Evolutionary conservation across 1,284 basidiomycete genomes (phyloP).

Genomic region (Thecaphora frezii): DNA sequence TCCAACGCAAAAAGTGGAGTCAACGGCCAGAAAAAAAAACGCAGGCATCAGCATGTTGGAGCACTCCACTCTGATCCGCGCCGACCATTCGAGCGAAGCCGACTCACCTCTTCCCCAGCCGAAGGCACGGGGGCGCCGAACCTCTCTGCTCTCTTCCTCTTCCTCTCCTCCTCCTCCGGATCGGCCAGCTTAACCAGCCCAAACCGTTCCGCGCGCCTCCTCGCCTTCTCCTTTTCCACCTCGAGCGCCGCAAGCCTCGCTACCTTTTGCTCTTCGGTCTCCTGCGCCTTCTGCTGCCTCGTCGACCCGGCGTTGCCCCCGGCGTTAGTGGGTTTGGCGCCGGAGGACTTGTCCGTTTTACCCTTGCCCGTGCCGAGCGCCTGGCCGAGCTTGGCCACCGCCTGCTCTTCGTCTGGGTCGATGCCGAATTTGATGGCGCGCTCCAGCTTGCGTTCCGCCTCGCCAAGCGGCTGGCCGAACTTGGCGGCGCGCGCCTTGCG

Average conservation of each 20-base stretch:
- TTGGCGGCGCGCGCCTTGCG: constrained; percentile 49
- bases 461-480: constrained; percentile 46
- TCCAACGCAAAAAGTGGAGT: not conserved
- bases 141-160: constrained; percentile 23
- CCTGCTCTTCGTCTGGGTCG: constrained; percentile 19
- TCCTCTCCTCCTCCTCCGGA: constrained; percentile 30
- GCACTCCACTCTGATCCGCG: no score
- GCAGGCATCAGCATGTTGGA: no score
- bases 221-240: constrained; percentile 34
- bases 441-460: constrained; percentile 47
- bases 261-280: constrained; percentile 32
- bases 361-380: constrained; percentile 10
- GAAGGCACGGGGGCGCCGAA: constrained; percentile 2
- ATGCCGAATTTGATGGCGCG: constrained; percentile 51
- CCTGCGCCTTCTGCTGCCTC: constrained; percentile 3
- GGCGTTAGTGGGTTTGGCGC: constrained; percentile 1
- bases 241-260: constrained; percentile 13
- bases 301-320: not conserved
- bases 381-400: constrained; percentile 17
- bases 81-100: no score
- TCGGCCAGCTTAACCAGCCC: constrained; percentile 17
- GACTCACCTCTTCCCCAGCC: not conserved
- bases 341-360: not conserved
- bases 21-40: not conserved
- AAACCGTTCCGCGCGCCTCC: constrained; percentile 46